Evolutionary conservation across 768 basidiomycete genomes (phyloP).

Genomic region (Tephrocybe sp.): DNA sequence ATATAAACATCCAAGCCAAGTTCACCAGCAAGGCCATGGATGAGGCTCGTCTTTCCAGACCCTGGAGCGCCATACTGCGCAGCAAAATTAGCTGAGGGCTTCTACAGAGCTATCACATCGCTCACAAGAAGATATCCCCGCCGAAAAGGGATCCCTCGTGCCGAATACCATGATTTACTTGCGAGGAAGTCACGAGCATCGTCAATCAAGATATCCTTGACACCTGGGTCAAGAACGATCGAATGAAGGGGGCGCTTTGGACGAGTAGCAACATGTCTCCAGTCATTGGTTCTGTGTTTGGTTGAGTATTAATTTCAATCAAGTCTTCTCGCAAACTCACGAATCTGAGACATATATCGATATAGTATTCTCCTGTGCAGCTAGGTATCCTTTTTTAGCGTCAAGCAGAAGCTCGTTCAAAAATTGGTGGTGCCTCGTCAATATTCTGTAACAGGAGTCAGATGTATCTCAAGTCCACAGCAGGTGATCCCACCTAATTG

Average conservation of each 20-base stretch:
- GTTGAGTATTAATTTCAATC: conserved; percentile 33
- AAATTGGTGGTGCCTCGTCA: conserved; percentile 37
- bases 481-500: conserved; percentile 52
- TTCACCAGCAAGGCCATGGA: conserved; percentile 77
- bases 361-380: conserved; percentile 39
- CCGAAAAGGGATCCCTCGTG: conserved; percentile 80
- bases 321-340: conserved; percentile 21
- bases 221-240: conserved; percentile 69
- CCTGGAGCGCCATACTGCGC: conserved; percentile 66
- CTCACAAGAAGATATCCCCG: conserved; percentile 68
- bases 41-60: conserved; percentile 78
- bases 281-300: conserved; percentile 35
- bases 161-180: conserved; percentile 71
- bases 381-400: conserved; percentile 38
- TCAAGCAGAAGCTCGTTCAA: conserved; percentile 42
- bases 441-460: conserved; percentile 30
- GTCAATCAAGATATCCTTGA: conserved; percentile 61
- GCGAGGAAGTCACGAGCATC: conserved; percentile 72
- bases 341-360: conserved; percentile 42
- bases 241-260: conserved; percentile 66
- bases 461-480: conserved; percentile 45
- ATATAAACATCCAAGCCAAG: conserved; percentile 74
- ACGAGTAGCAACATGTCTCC: conserved; percentile 52
- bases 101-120: conserved; percentile 7
- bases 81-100: background rate